phyloP scores from a whole-genome alignment of 2,329 filamentous ascomycete species.

The Tolypocladium paradoxum region DNA sequence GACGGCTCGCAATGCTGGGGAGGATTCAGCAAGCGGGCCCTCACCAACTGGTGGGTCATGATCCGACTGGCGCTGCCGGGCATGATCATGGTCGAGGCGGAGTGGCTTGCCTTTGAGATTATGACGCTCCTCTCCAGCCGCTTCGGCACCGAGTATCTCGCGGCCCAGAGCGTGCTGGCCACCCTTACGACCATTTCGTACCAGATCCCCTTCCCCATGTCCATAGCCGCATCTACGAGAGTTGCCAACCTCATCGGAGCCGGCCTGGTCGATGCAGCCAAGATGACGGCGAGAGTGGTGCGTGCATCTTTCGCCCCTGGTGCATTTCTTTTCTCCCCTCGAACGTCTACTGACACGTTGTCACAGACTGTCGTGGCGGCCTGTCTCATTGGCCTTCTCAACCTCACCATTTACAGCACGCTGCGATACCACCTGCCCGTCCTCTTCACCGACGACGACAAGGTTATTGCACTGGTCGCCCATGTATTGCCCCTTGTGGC shows the following conservation, averaged over 20 bases:
- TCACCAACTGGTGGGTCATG: constrained; percentile 72
- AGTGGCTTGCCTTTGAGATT: constrained; percentile 88
- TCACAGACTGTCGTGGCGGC: constrained; percentile 48
- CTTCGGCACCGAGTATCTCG: constrained; percentile 68
- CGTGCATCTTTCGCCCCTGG: constrained; percentile 14
- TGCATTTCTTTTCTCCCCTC: neutral
- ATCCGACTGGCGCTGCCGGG: constrained; percentile 79
- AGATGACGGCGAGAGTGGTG: constrained; percentile 67
- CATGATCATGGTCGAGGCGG: constrained; percentile 87
- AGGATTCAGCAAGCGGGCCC: constrained; percentile 60
- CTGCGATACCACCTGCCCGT: constrained; percentile 65
- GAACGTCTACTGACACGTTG: neutral
- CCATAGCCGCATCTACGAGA: constrained; percentile 77
- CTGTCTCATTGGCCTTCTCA: constrained; percentile 64
- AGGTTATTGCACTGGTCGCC: constrained; percentile 59
- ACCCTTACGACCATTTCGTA: constrained; percentile 73
- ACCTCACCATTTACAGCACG: constrained; percentile 56
- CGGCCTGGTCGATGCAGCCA: constrained; percentile 68
- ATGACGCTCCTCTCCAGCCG: constrained; percentile 74
- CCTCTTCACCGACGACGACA: constrained; percentile 65
- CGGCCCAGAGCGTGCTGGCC: constrained; percentile 77
- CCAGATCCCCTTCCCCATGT: constrained; percentile 85
- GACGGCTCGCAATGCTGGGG: constrained; percentile 75
- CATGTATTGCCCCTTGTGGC: constrained; percentile 69
- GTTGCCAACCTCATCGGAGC: constrained; percentile 90